These are phyloP conservation scores for Aspergillus hortae DNA, from an alignment of 2,329 filamentous ascomycete species.

Conservation along the genomic window DNA sequence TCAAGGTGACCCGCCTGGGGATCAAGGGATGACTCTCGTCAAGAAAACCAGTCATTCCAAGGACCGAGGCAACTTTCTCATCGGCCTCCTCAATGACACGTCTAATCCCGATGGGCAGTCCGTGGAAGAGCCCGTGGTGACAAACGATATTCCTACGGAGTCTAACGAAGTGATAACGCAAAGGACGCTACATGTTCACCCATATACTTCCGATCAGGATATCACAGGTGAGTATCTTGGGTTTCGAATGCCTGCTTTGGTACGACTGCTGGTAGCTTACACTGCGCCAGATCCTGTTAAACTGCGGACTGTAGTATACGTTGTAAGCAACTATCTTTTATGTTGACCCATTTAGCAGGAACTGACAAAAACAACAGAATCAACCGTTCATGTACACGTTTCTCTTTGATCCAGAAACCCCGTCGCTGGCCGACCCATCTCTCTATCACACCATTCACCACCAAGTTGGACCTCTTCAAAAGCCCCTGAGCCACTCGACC, in stretches of 20 bases:
- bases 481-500: constrained; percentile 44
- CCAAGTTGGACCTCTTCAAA: constrained; percentile 47
- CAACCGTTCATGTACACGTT: constrained; percentile 52
- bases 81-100: constrained; percentile 43
- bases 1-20: not conserved
- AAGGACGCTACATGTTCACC: constrained; percentile 34
- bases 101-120: constrained; percentile 30
- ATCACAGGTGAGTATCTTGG: constrained; percentile 11
- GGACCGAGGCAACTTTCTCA: constrained; percentile 36
- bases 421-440: constrained; percentile 37
- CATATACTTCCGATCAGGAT: constrained; percentile 16
- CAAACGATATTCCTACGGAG: constrained; percentile 17
- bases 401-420: constrained; percentile 44
- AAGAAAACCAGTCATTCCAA: constrained; percentile 16
- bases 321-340: constrained; percentile 26
- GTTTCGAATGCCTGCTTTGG: no score
- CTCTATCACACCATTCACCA: constrained; percentile 49
- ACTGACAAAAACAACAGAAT: constrained; percentile 26
- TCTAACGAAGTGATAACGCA: constrained; percentile 31
- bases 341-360: not conserved
- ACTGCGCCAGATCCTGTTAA: constrained; percentile 13
- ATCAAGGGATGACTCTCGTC: not conserved
- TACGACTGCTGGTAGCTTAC: not conserved
- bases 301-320: constrained; percentile 41
- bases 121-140: constrained; percentile 22